Evolutionary conservation across 768 basidiomycete genomes (phyloP).

Genomic region (Boletus rubroflammeus): DNA sequence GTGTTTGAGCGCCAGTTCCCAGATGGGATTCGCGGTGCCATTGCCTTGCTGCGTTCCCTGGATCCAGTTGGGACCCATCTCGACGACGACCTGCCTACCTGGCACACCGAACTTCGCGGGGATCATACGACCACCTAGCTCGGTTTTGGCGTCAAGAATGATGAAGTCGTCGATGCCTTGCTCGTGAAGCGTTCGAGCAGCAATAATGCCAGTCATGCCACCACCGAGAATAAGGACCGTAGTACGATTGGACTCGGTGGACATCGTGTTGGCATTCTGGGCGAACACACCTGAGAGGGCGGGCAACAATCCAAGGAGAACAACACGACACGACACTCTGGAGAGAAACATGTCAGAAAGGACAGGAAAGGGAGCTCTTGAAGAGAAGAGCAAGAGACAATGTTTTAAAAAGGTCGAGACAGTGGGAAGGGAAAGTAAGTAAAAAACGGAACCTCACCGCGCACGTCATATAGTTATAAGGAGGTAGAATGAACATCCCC

Average conservation of each 20-base stretch:
- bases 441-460: background rate
- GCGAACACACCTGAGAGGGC: background rate
- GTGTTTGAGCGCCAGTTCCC: conserved; percentile 53
- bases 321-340: background rate
- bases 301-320: conserved; percentile 7
- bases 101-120: conserved; percentile 41
- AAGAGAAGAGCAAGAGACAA: background rate
- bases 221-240: conserved; percentile 61
- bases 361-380: background rate
- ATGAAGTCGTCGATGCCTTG: conserved; percentile 55
- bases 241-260: conserved; percentile 13
- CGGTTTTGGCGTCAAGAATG: conserved; percentile 55
- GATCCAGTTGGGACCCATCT: conserved; percentile 62
- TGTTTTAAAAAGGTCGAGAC: background rate
- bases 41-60: conserved; percentile 48
- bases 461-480: background rate
- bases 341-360: conserved; percentile 12
- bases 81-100: conserved; percentile 41
- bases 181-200: conserved; percentile 55
- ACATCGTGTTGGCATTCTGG: conserved; percentile 9
- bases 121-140: conserved; percentile 61
- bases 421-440: too few species aligned
- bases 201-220: conserved; percentile 62
- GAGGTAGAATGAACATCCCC: too few species aligned
- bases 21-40: conserved; percentile 59